Base-by-base conservation (phyloP, 345 rosid species). In the Trapa incisa region DNA sequence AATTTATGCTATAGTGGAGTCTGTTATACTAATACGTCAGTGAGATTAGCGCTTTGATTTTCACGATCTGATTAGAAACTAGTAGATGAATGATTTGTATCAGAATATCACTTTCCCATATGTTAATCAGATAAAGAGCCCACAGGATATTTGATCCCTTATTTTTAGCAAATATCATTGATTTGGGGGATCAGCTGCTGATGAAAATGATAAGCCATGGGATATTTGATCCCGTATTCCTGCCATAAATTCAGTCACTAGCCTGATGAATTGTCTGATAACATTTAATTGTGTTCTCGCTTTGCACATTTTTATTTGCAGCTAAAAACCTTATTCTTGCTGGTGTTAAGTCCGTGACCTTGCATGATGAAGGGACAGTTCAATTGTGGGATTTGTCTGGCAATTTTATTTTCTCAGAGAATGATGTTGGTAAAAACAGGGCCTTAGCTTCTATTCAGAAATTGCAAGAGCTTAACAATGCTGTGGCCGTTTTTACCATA, bases 271-370 rank as follows among this genome's bases (percentile, higher is more conserved):
- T 54, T 7, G 11, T 22, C 6, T 54, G 60, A n/a, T 54, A 54
- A 6, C 60, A 22, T 54, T 41, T 32, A 60, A 15, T 4, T 35
- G 37, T 60, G 43, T 68, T 22, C 3, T 56, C n/a, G 43, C 47
- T 69, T 16, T 15, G 8, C 43, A 16, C 47, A 38, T 48, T 22
- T 38, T 42, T 71, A 70, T 36, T 69, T 78, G 78, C 87, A 95
- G 99, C 99, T 11, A 95, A 95, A 83, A 95, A 95, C 76, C 96
- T 95, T 38, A 77, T 91, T 68, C 96, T 95, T 61, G 97, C 97
- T 65, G 99, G 99, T 65, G 99, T 91, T 61, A 95, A 95, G 89
- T 95, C 97, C 53, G 94, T 95, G 70, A 87, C 97, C 13, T 74
- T 95, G 82, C 99, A 95, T 61, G 99, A 95, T 76, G 96, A 89